Evolutionary conservation across 2,329 filamentous ascomycete species (phyloP).

Genomic region (Pyrenophora tritici-repentis): DNA sequence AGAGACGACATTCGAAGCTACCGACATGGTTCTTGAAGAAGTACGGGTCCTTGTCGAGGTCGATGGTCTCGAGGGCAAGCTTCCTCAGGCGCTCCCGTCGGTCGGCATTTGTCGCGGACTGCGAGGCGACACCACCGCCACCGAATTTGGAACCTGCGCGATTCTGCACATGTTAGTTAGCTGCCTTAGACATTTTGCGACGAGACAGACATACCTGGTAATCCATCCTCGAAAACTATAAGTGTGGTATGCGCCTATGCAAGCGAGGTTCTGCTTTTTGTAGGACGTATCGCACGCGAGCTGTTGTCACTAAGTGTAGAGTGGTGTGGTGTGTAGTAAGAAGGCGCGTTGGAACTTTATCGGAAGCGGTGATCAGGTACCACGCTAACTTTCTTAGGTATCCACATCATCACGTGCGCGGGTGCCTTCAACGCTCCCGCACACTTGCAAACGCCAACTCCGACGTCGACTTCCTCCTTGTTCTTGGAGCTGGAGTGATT

Average conservation of each 20-base stretch:
- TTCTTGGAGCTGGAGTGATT: too few relatives aligned
- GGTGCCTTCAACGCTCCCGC: slow-evolving; percentile 7
- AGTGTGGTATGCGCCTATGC: slow-evolving; percentile 5
- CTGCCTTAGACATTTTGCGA: slow-evolving; percentile 7
- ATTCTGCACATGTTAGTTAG: slow-evolving; percentile 62
- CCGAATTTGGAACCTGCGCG: slow-evolving; percentile 97
- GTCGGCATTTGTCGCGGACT: slow-evolving; percentile 93
- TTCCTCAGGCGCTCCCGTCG: slow-evolving; percentile 96
- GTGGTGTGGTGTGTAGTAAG: not conserved
- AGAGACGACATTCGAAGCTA: slow-evolving; percentile 96
- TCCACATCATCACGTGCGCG: slow-evolving; percentile 14
- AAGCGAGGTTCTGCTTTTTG: not conserved
- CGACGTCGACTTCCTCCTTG: too few relatives aligned
- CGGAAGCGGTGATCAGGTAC: slow-evolving; percentile 20
- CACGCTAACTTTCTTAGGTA: slow-evolving; percentile 22
- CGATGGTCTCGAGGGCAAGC: slow-evolving; percentile 97
- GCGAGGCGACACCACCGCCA: slow-evolving; percentile 92
- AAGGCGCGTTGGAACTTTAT: slow-evolving; percentile 24
- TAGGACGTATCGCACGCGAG: slow-evolving; percentile 1
- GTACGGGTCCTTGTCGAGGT: slow-evolving; percentile 98
- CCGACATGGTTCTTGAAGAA: slow-evolving; percentile 99
- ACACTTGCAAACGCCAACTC: not conserved
- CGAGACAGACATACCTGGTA: slow-evolving; percentile 51
- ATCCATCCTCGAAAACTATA: slow-evolving; percentile 50
- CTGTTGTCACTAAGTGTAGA: not conserved